Conservation (phyloP, 768 basidiomycete genomes). For the Lyophyllum atratum region DNA sequence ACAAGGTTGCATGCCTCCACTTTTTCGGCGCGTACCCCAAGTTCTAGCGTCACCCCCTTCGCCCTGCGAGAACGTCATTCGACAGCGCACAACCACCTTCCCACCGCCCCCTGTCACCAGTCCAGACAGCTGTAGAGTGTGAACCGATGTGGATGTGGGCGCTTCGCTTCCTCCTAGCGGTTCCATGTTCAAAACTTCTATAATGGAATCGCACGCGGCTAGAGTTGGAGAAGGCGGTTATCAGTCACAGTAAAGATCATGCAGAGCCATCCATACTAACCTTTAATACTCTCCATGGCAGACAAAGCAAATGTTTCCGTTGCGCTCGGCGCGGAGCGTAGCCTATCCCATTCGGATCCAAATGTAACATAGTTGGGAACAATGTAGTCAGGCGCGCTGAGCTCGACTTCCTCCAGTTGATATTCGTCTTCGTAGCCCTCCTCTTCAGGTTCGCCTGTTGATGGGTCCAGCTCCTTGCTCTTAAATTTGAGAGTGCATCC, state of each 20-base stretch:
- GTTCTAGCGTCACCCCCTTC: conserved; percentile 92
- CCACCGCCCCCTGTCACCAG: conserved; percentile 90
- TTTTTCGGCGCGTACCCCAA: conserved; percentile 90
- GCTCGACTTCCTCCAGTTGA: conserved; percentile 93
- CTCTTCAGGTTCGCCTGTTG: conserved; percentile 93
- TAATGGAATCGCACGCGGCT: conserved; percentile 96
- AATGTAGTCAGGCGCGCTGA: conserved; percentile 94
- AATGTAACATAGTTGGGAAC: conserved; percentile 94
- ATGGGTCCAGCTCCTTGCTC: conserved; percentile 96
- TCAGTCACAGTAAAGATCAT: conserved; percentile 6
- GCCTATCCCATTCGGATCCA: conserved; percentile 91
- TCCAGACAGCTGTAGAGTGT: conserved; percentile 93
- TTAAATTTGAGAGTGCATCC: conserved; percentile 90
- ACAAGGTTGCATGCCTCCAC: conserved; percentile 85
- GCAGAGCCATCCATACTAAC: conserved; percentile 44
- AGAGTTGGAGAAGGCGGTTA: conserved; percentile 19
- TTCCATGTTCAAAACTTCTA: conserved; percentile 97
- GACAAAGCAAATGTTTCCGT: conserved; percentile 95
- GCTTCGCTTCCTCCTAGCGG: conserved; percentile 88
- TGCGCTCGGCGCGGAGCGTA: conserved; percentile 72
- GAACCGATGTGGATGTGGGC: conserved; percentile 82
- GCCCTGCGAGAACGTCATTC: conserved; percentile 93
- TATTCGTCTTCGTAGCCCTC: conserved; percentile 99
- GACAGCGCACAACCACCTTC: conserved; percentile 91
- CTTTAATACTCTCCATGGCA: conserved; percentile 92